A percentile compares a stretch with the other conserved stretches of the same genome.
Conservation (phyloP, 768 basidiomycete genomes). For the Floccularia luteovirens region DNA sequence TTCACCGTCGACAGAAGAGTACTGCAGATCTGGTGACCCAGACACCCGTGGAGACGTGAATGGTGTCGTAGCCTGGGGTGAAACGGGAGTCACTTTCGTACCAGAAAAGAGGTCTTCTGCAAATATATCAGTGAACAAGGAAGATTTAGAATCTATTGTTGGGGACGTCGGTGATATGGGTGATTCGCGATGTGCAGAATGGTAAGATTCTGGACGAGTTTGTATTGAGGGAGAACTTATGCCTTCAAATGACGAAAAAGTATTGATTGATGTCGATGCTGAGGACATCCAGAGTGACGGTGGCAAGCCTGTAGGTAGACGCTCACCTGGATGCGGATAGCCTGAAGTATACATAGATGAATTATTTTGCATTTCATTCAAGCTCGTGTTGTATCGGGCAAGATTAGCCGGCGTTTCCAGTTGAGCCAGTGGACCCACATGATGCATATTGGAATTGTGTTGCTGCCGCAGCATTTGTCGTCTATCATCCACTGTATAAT, state of each 20-base stretch:
- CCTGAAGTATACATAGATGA: slow-evolving; percentile 11
- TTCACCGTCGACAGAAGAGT: slow-evolving; percentile 32
- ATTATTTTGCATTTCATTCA: not conserved
- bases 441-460: not conserved
- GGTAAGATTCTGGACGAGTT: slow-evolving; percentile 26
- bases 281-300: slow-evolving; percentile 87
- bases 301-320: slow-evolving; percentile 47
- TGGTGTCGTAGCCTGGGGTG: slow-evolving; percentile 37
- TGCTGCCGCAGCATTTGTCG: slow-evolving; percentile 3
- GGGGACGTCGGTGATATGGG: slow-evolving; percentile 39
- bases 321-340: slow-evolving; percentile 34
- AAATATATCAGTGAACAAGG: slow-evolving; percentile 64
- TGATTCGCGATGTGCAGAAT: slow-evolving; percentile 26
- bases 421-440: not conserved
- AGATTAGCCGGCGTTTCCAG: not conserved
- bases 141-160: slow-evolving; percentile 47
- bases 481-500: slow-evolving; percentile 6
- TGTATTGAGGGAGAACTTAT: slow-evolving; percentile 28
- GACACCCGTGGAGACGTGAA: slow-evolving; percentile 62
- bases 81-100: slow-evolving; percentile 23
- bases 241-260: slow-evolving; percentile 31
- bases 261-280: slow-evolving; percentile 37
- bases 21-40: slow-evolving; percentile 61
- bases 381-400: slow-evolving; percentile 1
- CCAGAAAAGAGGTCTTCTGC: slow-evolving; percentile 62